Percentiles rank a stretch among this genome's conserved stretches.
Conservation (phyloP, 495 filamentous ascomycete genomes). For the Tuber borchii region DNA sequence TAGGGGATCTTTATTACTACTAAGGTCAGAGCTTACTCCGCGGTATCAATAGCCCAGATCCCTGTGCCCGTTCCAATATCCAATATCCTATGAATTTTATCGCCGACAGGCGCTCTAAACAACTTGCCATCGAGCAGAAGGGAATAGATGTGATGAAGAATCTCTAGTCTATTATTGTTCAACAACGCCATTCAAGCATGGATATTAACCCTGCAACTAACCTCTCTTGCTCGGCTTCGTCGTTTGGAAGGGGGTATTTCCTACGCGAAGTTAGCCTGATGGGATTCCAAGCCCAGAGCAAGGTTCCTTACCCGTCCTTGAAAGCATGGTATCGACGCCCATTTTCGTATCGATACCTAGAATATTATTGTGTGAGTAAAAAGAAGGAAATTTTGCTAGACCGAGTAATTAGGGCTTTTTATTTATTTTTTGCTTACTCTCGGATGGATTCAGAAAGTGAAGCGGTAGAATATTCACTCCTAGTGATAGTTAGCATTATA, state of each 20-base stretch:
- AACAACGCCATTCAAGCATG: background rate
- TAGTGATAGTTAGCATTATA: conserved; percentile 1
- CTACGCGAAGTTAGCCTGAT: conserved; percentile 22
- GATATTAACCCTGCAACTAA: background rate
- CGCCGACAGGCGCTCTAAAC: conserved; percentile 52
- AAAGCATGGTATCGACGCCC: conserved; percentile 31
- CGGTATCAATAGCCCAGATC: conserved; percentile 57
- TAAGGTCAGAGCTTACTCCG: conserved; percentile 13
- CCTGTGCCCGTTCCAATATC: conserved; percentile 64
- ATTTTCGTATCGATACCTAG: conserved; percentile 25
- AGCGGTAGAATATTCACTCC: conserved; percentile 22
- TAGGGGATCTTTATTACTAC: background rate
- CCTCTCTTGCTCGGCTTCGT: conserved; percentile 42
- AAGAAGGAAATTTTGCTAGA: background rate
- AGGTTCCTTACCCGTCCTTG: conserved; percentile 20
- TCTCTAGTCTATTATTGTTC: conserved; percentile 49
- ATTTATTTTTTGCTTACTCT: conserved; percentile 13
- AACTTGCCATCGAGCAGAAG: conserved; percentile 52
- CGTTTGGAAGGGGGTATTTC: conserved; percentile 53
- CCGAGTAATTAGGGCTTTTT: background rate
- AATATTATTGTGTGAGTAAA: background rate
- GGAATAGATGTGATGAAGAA: conserved; percentile 58
- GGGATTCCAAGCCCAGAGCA: background rate
- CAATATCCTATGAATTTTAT: conserved; percentile 50
- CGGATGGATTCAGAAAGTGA: conserved; percentile 22